Conservation (phyloP, 352 stramenopile genomes). For the Thalassiosira mediterranea region DNA sequence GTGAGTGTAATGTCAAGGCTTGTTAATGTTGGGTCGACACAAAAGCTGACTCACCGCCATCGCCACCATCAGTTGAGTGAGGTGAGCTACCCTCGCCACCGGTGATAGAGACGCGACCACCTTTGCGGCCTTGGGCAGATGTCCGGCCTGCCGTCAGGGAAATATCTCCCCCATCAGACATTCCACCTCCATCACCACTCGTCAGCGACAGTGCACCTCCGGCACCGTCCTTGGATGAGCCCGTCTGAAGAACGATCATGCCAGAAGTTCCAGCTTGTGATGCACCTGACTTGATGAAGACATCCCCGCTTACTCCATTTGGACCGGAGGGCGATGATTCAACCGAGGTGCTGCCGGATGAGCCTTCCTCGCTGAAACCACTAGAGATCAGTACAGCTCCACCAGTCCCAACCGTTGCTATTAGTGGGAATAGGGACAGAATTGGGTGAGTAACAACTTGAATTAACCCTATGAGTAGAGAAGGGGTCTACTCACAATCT, state of each 20-base stretch:
- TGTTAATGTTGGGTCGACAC: background rate
- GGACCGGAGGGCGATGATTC: slow-evolving; percentile 81
- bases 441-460: slow-evolving; percentile 2
- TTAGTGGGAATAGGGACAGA: slow-evolving; percentile 2
- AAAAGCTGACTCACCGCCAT: slow-evolving; percentile 77
- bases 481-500: slow-evolving; percentile 29
- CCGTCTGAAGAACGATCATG: slow-evolving; percentile 84
- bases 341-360: slow-evolving; percentile 60
- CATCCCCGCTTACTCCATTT: slow-evolving; percentile 86
- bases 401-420: slow-evolving; percentile 60
- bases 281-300: slow-evolving; percentile 85
- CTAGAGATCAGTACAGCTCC: slow-evolving; percentile 62
- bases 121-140: slow-evolving; percentile 60
- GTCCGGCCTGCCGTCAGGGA: slow-evolving; percentile 84
- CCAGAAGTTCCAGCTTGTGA: slow-evolving; percentile 84
- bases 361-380: slow-evolving; percentile 60
- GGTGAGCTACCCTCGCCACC: slow-evolving; percentile 87
- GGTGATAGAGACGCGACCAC: slow-evolving; percentile 85
- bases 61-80: slow-evolving; percentile 89
- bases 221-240: slow-evolving; percentile 80
- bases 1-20: background rate
- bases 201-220: slow-evolving; percentile 86
- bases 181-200: slow-evolving; percentile 86
- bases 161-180: slow-evolving; percentile 87
- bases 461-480: background rate